Evolutionary conservation across 441 rosid species (phyloP), one percentile per base, ranked within the genome.

Genomic region (Rhodomyrtus psidioides): DNA sequence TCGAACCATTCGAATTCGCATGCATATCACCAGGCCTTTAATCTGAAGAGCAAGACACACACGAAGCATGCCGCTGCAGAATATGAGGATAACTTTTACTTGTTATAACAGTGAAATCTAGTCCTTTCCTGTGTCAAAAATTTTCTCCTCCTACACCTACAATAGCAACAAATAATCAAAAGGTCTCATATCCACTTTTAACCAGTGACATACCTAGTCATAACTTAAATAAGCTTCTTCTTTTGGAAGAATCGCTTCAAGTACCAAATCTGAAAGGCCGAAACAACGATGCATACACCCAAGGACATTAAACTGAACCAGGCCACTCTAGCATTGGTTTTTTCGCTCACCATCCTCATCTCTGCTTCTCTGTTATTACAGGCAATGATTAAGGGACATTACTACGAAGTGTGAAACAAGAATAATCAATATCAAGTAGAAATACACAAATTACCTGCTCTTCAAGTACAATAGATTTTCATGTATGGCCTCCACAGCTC

Each of bases 401-500:
- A 21, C n/a, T 14, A 54, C 30, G 10, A 82, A 82, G 55, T 55
- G 59, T 19, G 59, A 54, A 49, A 55, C n/a, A 9, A 55, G 56
- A 19, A 30, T 30, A 39, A 55, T 27, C 60, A 53, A 82, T 21
- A 10, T 53, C 46, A 82, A 54, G 39, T 81, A 49, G 79, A 70
- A 65, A 21, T 21, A 15, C 51, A 39, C 46, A n/a, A 34, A 56
- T 86, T 90, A 97, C 99, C 94, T 94, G 92, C 44, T 84, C 90
- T 91, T 94, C 79, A 94, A 93, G 91, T 89, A 88, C 28, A 94
- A 86, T 82, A 96, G 90, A 86, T 93, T 96, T 86, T 93, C 99
- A 88, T 94, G 99, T 84, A 97, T 96, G 88, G 96, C 95, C 58
- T 93, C 96, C 81, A 97, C 96, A 0, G 94, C 95, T 86, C 93